Evolutionary conservation across 163 green algal species (phyloP), one percentile per base, ranked within the genome.

Genomic region (Chlorella variabilis): DNA sequence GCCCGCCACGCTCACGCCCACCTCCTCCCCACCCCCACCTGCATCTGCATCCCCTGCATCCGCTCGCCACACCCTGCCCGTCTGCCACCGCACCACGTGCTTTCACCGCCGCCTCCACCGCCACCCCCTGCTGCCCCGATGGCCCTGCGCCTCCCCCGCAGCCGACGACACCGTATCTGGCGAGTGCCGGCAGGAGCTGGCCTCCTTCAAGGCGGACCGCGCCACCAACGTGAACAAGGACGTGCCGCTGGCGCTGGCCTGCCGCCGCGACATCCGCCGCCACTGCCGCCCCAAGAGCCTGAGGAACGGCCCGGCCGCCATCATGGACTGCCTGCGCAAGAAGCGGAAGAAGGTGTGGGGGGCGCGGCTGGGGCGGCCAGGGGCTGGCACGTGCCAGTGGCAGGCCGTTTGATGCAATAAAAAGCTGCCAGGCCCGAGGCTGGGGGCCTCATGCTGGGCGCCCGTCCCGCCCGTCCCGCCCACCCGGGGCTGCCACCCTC

Each of bases 181-280:
- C n/a, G n/a, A n/a, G 15, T 94, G 90, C 75, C 65, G 81, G 27
- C 78, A 88, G 73, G 85, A 89, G 63, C 86, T 96, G 29, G 90
- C 42, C 36, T 84, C 82, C 23, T 97, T 94, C 83, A 95, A 93
- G 70, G 82, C 90, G 20, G 91, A 94, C 61, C 74, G 85, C 41
- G 87, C 82, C 42, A 91, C 83, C 33, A 94, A 93, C 78, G 92
- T 97, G 70, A 95, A 95, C 88, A 93, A 93, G 63, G 90, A 98
- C 70, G 45, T 94, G n/a, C 82, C 90, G 7, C 86, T 98, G 66
- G 48, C 56, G 11, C 20, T 39, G 27, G 73, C 73, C 36, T 80
- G 73, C 38, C 54, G 73, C 5, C 51, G 65, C 4, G 73, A 80
- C 73, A 45, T 80, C 15, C 41, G 45, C 9, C 33, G 34, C 17